Percentiles rank a stretch among this genome's conserved stretches.
Conservation (phyloP, 441 rosid species). For the Eugenia klotzschiana region DNA sequence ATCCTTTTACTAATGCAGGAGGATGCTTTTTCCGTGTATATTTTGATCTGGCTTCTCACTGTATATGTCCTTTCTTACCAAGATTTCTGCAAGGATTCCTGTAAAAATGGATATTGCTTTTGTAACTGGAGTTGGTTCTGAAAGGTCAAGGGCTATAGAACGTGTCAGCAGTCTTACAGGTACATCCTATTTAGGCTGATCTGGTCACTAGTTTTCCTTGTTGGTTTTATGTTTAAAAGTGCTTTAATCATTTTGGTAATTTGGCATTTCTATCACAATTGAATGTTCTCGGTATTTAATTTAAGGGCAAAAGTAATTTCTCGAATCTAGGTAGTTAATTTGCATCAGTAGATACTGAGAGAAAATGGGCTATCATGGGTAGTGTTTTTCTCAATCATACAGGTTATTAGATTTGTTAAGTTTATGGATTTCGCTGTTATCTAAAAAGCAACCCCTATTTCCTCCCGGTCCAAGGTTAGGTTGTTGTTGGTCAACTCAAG, state of each 20-base stretch:
- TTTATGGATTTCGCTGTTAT: neutral
- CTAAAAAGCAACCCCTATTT: neutral
- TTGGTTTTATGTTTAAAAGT: neutral
- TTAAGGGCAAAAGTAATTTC: neutral
- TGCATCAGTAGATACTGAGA: neutral
- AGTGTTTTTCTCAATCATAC: neutral
- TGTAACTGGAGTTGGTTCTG: conserved; percentile 48
- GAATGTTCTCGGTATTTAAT: neutral
- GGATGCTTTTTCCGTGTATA: neutral
- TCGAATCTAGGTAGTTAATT: neutral
- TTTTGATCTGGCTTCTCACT: neutral
- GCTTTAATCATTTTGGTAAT: neutral
- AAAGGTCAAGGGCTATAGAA: conserved; percentile 41
- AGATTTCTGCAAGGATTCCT: conserved; percentile 76
- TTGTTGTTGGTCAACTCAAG: neutral
- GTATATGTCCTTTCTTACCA: conserved; percentile 5
- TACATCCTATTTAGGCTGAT: conserved; percentile 8
- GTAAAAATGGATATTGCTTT: conserved; percentile 65
- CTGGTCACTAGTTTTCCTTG: neutral
- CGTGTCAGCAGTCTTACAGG: conserved; percentile 76
- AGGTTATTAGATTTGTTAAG: neutral
- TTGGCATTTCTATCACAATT: neutral
- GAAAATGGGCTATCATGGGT: neutral
- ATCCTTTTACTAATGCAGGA: neutral
- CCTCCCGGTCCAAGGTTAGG: neutral